A percentile compares a stretch with the other conserved stretches of the same genome.
Conservation (phyloP, 2,329 filamentous ascomycete species). For the Dactylella cylindrospora region DNA sequence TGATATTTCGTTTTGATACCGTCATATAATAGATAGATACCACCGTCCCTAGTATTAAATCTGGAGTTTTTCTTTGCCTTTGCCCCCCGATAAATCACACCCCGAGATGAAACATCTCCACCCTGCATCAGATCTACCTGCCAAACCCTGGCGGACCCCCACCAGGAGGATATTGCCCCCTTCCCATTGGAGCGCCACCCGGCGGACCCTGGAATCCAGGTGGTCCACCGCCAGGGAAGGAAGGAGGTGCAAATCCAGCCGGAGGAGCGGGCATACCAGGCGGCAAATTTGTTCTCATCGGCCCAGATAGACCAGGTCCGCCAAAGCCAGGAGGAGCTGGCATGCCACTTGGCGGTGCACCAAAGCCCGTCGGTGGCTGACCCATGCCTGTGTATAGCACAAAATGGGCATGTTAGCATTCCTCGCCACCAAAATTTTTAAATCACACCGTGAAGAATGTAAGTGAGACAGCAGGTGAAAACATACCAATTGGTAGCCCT, state of each 20-base stretch:
- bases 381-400: conserved; percentile 45
- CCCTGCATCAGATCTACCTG: too few relatives aligned
- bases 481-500: conserved; percentile 57
- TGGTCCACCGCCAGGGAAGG: conserved; percentile 36
- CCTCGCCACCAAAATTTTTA: conserved; percentile 49
- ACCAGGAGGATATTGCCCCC: conserved; percentile 40
- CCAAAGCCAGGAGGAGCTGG: conserved; percentile 47
- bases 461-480: conserved; percentile 36
- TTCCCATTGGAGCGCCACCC: conserved; percentile 35
- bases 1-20: not conserved
- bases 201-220: conserved; percentile 40
- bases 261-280: conserved; percentile 42
- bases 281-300: conserved; percentile 44
- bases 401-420: conserved; percentile 52
- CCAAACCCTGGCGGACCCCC: conserved; percentile 38
- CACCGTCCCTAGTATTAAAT: too few relatives aligned
- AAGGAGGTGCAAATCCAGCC: conserved; percentile 35
- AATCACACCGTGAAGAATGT: conserved; percentile 40
- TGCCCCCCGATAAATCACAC: too few relatives aligned
- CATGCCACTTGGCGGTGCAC: conserved; percentile 46
- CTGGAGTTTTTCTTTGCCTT: conserved; percentile 2
- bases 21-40: too few relatives aligned
- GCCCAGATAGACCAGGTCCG: conserved; percentile 37
- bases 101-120: too few relatives aligned
- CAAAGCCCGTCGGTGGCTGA: conserved; percentile 47